Conservation (phyloP, 2,329 filamentous ascomycete species). For the Calonectria montana region DNA sequence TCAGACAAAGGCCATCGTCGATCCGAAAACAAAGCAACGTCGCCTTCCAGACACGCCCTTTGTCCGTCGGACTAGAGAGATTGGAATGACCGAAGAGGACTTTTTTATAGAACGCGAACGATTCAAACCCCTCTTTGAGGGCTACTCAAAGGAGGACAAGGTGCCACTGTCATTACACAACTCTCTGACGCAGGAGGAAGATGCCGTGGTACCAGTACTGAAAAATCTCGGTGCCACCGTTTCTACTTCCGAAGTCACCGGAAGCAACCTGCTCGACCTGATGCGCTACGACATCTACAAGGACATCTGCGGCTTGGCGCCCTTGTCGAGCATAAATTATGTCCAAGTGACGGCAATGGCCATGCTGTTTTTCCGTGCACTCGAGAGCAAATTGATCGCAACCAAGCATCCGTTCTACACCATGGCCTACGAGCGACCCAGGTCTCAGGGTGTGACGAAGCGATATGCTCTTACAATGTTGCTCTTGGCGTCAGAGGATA, state of each 20-base stretch:
- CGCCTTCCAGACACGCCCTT: constrained; percentile 45
- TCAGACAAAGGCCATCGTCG: constrained; percentile 39
- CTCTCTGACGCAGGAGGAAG: background rate
- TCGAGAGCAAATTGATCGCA: constrained; percentile 44
- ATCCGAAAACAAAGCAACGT: constrained; percentile 44
- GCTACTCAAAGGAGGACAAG: background rate
- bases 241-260: background rate
- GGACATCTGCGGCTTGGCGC: constrained; percentile 24
- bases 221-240: background rate
- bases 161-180: background rate
- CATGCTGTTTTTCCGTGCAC: constrained; percentile 37
- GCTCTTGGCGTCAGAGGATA: constrained; percentile 6
- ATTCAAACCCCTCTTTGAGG: background rate
- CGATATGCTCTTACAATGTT: constrained; percentile 14
- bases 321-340: constrained; percentile 51
- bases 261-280: background rate
- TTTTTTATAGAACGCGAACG: background rate
- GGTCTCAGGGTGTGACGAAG: background rate
- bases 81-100: background rate
- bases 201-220: background rate
- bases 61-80: constrained; percentile 33
- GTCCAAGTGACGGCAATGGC: constrained; percentile 40
- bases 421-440: background rate
- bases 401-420: constrained; percentile 34
- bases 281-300: constrained; percentile 12